Conservation (phyloP, 805 yeast genomes). For the Candida coquimbonensis region DNA sequence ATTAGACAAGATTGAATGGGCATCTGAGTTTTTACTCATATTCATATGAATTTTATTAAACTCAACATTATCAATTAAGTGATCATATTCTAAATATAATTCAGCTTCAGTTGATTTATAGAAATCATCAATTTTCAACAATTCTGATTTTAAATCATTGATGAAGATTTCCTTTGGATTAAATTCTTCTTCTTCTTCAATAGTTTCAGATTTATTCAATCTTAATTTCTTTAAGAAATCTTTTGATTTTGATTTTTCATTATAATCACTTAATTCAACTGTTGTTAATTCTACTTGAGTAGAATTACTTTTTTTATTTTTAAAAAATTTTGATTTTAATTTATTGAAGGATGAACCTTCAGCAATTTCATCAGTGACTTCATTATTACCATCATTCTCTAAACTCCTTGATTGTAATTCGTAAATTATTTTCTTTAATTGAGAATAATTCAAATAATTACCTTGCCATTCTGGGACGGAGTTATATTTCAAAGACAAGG, state of each 20-base stretch:
- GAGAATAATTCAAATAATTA: conserved; percentile 64
- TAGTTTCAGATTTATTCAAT: neutral
- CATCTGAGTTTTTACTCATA: conserved; percentile 18
- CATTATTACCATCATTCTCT: conserved; percentile 5
- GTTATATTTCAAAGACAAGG: conserved; percentile 57
- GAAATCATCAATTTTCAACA: conserved; percentile 45
- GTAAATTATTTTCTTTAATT: conserved; percentile 50
- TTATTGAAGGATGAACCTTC: too few relatives aligned
- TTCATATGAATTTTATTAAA: conserved; percentile 24
- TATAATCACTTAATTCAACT: conserved; percentile 21
- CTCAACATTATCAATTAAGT: conserved; percentile 42
- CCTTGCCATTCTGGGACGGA: conserved; percentile 86
- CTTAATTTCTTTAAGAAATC: neutral
- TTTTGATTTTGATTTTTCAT: neutral
- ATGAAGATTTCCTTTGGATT: conserved; percentile 39
- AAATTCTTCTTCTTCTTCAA: conserved; percentile 18
- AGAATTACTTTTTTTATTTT: neutral
- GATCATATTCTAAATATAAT: conserved; percentile 38
- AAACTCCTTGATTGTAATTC: conserved; percentile 33
- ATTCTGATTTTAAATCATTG: conserved; percentile 39
- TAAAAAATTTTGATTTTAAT: neutral
- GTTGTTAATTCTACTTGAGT: conserved; percentile 6
- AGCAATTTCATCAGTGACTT: neutral
- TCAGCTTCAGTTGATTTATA: conserved; percentile 40
- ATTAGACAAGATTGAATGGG: conserved; percentile 17